Conservation (phyloP, 73 alveolate genomes). For the Paraurostyla sp. region DNA sequence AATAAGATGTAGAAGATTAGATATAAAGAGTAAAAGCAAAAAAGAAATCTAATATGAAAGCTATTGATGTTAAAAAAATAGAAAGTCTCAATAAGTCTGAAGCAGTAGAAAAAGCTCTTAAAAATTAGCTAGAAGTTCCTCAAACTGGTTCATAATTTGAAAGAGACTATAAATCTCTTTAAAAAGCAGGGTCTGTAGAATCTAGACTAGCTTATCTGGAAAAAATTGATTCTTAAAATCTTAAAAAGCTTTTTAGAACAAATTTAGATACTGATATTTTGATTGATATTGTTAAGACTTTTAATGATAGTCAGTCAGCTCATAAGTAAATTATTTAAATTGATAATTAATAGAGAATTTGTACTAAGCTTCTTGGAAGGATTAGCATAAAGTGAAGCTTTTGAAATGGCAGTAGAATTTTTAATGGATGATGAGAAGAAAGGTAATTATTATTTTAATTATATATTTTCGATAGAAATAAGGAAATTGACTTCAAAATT, state of each 20-base stretch:
- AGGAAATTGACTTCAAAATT: too few relatives aligned
- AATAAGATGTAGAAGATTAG: not conserved
- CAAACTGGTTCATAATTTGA: slow-evolving; percentile 48
- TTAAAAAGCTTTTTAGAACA: slow-evolving; percentile 44
- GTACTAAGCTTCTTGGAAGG: slow-evolving; percentile 4
- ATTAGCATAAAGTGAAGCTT: slow-evolving; percentile 46
- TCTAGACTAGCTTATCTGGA: slow-evolving; percentile 6
- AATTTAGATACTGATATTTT: slow-evolving; percentile 55
- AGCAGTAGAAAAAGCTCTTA: slow-evolving; percentile 5
- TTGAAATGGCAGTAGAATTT: slow-evolving; percentile 70
- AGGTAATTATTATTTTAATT: not conserved
- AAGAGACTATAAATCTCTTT: slow-evolving; percentile 55
- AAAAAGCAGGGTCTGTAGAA: not conserved
- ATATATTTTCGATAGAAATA: too few relatives aligned
- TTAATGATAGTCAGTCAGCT: not conserved
- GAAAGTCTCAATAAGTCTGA: not conserved
- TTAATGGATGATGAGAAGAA: slow-evolving; percentile 62
- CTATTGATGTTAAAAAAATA: slow-evolving; percentile 6
- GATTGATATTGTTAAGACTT: slow-evolving; percentile 41
- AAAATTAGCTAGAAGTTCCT: slow-evolving; percentile 52
- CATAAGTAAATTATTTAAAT: too few relatives aligned
- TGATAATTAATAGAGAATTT: not conserved
- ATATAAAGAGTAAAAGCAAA: not conserved
- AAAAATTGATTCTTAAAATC: slow-evolving; percentile 23
- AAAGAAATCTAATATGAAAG: not conserved